A percentile compares a stretch with the other conserved stretches of the same genome.
Conservation (phyloP, 2,329 filamentous ascomycete genomes). For the Phaeosphaeria sp. region DNA sequence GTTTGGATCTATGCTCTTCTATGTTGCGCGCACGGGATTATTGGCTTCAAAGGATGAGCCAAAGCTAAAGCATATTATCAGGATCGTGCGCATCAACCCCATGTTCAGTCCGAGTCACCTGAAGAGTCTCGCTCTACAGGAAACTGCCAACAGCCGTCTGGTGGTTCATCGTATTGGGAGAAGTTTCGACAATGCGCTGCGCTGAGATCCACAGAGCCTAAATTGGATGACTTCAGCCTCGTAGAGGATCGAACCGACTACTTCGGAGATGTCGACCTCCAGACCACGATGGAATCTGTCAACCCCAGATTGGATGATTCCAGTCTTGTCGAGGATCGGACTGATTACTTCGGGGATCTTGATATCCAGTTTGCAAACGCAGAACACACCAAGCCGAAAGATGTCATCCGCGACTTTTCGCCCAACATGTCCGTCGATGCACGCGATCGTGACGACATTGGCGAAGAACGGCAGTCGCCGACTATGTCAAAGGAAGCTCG, state of each 20-base stretch:
- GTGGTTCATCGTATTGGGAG: constrained; percentile 1
- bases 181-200: background rate
- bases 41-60: background rate
- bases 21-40: background rate
- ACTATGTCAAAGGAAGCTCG: background rate
- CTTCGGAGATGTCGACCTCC: background rate
- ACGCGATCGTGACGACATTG: background rate
- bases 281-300: background rate
- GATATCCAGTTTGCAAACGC: background rate
- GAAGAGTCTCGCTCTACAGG: background rate
- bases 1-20: constrained; percentile 8
- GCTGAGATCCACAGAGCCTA: background rate
- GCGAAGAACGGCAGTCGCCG: background rate
- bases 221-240: background rate
- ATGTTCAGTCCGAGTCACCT: no score
- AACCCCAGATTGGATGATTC: background rate
- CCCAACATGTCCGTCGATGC: background rate
- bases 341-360: background rate
- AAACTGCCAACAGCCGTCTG: no score
- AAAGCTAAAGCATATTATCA: constrained; percentile 2
- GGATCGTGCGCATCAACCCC: background rate
- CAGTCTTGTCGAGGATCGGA: background rate
- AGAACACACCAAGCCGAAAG: background rate
- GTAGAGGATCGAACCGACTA: background rate
- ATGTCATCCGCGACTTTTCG: background rate